Base-by-base conservation (phyloP, 495 filamentous ascomycete genomes). In the Hypoxylon rickii region DNA sequence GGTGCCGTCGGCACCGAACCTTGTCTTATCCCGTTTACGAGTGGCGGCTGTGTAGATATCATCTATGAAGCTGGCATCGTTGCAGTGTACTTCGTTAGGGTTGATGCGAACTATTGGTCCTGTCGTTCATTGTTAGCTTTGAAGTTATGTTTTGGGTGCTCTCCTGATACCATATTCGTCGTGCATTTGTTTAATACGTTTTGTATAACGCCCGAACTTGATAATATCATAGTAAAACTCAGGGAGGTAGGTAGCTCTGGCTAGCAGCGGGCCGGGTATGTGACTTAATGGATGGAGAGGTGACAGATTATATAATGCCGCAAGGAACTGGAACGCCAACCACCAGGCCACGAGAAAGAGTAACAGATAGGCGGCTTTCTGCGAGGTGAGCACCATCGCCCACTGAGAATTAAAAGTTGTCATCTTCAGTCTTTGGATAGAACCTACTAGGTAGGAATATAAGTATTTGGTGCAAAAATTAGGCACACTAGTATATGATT, bases 221-320 rank as follows among this genome's bases (percentile, higher is more conserved):
- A 78, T 54, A 12, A 80, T 55, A 43, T 83, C 77, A 42, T 78
- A 76, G 55, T 79, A 84, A 31, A 76, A 76, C 37, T 84, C 81
- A 21, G 78, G 78, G 17, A 73, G 55, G 21, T 68, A 72, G 10
- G 74, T 76, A 3, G 67, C 56, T 0, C 75, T 76, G 0, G 79
- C 76, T 3, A 82, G 61, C 60, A 71, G 77, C 0, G 78, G 76
- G 0, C 79, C 80, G 4, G 80, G 80, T 20, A 80, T 67, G 12
- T 55, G 42, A 18, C 36, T 51, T 12, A 73, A 42, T 1, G 70
- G 70, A 20, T 73, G 70, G 24, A 69, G 42, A 4, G 67, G 58
- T 1, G 64, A 70, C 33, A 69, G 42, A 39, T 70, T 66, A 48
- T 70, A 72, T 5, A 72, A 10, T 12, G 42, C 55, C 6, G 48